Percentiles rank a stretch among this genome's conserved stretches.
phyloP scores from a whole-genome alignment of 495 filamentous ascomycete genomes.

The Trichoderma parareesei region DNA sequence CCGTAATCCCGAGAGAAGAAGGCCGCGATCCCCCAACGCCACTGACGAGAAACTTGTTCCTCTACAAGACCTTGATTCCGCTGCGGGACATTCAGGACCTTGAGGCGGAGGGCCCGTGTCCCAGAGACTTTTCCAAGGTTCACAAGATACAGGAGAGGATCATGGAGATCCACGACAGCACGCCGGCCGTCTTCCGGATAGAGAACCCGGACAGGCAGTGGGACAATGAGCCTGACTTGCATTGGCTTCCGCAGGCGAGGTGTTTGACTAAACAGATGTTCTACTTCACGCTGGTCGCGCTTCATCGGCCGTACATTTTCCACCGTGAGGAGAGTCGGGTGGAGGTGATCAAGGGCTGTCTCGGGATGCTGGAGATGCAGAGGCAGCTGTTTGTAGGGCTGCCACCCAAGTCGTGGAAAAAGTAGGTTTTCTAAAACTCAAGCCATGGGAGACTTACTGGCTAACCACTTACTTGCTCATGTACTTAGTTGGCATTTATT shows the following conservation, averaged over 20 bases:
- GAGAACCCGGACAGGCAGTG: slow-evolving; percentile 48
- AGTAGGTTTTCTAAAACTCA: slow-evolving; percentile 21
- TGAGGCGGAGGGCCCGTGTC: slow-evolving; percentile 44
- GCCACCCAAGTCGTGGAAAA: slow-evolving; percentile 45
- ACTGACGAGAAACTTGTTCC: slow-evolving; percentile 31
- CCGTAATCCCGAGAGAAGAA: slow-evolving; percentile 24
- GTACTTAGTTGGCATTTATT: slow-evolving; percentile 35
- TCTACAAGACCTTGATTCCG: slow-evolving; percentile 24
- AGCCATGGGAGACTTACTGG: background rate
- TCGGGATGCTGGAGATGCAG: slow-evolving; percentile 49
- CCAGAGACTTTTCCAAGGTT: slow-evolving; percentile 39
- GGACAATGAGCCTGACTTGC: slow-evolving; percentile 38
- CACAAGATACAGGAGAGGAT: slow-evolving; percentile 46
- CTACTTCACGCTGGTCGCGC: slow-evolving; percentile 48
- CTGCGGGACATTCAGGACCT: slow-evolving; percentile 34
- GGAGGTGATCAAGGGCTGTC: slow-evolving; percentile 45
- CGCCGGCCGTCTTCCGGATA: slow-evolving; percentile 44
- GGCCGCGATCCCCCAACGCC: slow-evolving; percentile 36
- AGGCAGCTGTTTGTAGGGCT: slow-evolving; percentile 39
- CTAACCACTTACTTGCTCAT: background rate
- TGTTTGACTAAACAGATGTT: slow-evolving; percentile 38
- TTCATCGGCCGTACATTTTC: slow-evolving; percentile 58
- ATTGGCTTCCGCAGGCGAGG: slow-evolving; percentile 44
- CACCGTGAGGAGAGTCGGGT: slow-evolving; percentile 41
- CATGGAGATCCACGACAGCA: slow-evolving; percentile 35